A percentile compares a stretch with the other conserved stretches of the same genome.
phyloP scores from a whole-genome alignment of 2,329 filamentous ascomycete genomes.

The Mycosphaerella sp. region DNA sequence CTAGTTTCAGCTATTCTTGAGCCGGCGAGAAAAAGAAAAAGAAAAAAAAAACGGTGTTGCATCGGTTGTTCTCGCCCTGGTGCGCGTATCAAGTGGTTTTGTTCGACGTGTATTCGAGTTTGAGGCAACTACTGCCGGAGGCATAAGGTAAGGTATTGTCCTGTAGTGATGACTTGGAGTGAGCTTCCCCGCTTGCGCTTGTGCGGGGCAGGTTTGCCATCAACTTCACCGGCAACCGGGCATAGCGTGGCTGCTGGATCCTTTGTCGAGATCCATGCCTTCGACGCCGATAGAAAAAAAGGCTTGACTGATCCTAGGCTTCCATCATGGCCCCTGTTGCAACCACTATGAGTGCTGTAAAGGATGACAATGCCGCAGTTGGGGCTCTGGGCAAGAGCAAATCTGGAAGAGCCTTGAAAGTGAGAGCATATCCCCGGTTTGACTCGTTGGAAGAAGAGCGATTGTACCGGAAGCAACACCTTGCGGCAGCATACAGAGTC shows the following conservation, averaged over 20 bases:
- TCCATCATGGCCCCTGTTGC: slow-evolving; percentile 35
- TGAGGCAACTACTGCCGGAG: too few species aligned
- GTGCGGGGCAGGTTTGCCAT: too few species aligned
- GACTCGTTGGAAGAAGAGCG: slow-evolving; percentile 35
- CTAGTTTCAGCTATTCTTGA: too few species aligned
- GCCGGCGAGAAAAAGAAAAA: too few species aligned
- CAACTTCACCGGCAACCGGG: too few species aligned
- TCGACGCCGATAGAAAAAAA: neutral
- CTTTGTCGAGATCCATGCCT: neutral
- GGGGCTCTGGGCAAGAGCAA: slow-evolving; percentile 44
- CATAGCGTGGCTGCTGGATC: neutral
- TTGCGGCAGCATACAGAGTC: slow-evolving; percentile 41
- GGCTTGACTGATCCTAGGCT: neutral
- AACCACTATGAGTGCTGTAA: slow-evolving; percentile 34
- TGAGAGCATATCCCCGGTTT: slow-evolving; percentile 42
- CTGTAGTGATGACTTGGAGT: too few species aligned
- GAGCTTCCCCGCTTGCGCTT: too few species aligned
- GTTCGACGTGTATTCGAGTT: too few species aligned
- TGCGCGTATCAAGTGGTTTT: too few species aligned
- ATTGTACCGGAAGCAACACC: slow-evolving; percentile 38
- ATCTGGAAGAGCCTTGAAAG: slow-evolving; percentile 41
- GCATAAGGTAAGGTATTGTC: too few species aligned
- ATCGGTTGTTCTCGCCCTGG: too few species aligned
- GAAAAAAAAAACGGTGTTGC: too few species aligned
- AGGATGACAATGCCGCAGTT: slow-evolving; percentile 38